These are phyloP conservation scores for Dentipellis fragilis DNA, from an alignment of 768 basidiomycete species.

Conservation along the genomic window DNA sequence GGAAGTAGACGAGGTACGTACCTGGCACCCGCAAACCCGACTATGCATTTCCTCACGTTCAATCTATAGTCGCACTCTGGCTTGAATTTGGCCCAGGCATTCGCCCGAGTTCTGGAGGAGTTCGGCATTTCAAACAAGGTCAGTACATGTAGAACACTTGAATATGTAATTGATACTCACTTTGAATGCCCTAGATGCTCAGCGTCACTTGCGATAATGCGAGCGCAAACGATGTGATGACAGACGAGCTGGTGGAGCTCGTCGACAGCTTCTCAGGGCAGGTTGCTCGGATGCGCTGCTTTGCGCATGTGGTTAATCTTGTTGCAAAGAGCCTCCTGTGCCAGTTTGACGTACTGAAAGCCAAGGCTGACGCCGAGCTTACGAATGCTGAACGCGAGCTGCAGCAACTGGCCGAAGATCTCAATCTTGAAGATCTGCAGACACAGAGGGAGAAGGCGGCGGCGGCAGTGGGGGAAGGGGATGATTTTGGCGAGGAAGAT, in stretches of 20 bases:
- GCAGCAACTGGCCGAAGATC: neutral
- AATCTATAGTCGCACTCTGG: conserved; percentile 19
- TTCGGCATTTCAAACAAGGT: conserved; percentile 24
- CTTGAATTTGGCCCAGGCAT: conserved; percentile 16
- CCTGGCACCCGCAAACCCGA: no score
- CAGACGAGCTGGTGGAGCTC: conserved; percentile 15
- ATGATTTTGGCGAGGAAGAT: no score
- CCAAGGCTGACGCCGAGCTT: neutral
- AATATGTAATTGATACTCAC: neutral
- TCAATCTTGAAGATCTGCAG: neutral
- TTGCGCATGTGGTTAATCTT: conserved; percentile 29
- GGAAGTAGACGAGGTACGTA: neutral
- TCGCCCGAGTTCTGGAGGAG: conserved; percentile 17
- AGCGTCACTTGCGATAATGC: conserved; percentile 29
- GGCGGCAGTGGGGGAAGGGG: neutral
- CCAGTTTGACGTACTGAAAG: conserved; percentile 24
- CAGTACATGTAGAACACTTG: neutral
- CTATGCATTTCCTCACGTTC: neutral
- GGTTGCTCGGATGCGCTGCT: conserved; percentile 23
- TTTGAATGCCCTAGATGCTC: conserved; percentile 17
- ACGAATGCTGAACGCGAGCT: neutral
- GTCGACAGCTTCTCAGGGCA: conserved; percentile 17
- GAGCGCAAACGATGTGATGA: conserved; percentile 25
- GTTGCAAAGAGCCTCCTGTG: conserved; percentile 23
- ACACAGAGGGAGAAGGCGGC: neutral